Percentiles rank a stretch among this genome's conserved stretches.
These are phyloP conservation scores for Euphorbia peplus DNA, from an alignment of 345 rosid genomes.

Conservation along the genomic window DNA sequence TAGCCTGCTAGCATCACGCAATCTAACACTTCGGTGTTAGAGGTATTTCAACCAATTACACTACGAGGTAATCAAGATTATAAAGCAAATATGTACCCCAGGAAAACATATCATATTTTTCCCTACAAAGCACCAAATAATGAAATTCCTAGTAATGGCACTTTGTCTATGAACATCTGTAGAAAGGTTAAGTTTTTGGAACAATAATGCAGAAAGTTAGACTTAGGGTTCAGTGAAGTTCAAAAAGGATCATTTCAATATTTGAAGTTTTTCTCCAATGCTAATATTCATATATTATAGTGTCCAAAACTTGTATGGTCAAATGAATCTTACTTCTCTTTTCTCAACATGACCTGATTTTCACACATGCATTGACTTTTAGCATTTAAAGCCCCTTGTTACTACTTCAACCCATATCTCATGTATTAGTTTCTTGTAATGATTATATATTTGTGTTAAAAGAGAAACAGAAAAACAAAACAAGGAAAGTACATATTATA, in stretches of 20 bases:
- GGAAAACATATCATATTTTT: background rate
- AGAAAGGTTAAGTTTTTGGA: background rate
- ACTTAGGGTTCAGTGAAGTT: background rate
- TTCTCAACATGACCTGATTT: constrained; percentile 2
- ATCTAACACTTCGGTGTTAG: background rate
- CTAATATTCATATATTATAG: background rate
- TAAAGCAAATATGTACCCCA: constrained; percentile 1
- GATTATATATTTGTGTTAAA: background rate
- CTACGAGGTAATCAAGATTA: background rate
- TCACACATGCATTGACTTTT: background rate
- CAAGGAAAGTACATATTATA: background rate
- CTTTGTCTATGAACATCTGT: background rate
- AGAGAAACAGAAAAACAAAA: background rate
- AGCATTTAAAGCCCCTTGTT: background rate
- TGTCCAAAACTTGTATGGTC: background rate
- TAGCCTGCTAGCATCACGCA: background rate
- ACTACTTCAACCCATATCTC: constrained; percentile 5
- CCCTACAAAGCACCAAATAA: background rate
- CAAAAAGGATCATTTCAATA: background rate
- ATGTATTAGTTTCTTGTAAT: background rate
- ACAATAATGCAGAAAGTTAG: background rate
- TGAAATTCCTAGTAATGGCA: background rate
- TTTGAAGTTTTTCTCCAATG: background rate
- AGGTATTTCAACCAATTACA: background rate
- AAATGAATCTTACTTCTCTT: background rate